Evolutionary conservation across 805 yeast genomes (phyloP).

Genomic region (Wickerhamiella azymoides): DNA sequence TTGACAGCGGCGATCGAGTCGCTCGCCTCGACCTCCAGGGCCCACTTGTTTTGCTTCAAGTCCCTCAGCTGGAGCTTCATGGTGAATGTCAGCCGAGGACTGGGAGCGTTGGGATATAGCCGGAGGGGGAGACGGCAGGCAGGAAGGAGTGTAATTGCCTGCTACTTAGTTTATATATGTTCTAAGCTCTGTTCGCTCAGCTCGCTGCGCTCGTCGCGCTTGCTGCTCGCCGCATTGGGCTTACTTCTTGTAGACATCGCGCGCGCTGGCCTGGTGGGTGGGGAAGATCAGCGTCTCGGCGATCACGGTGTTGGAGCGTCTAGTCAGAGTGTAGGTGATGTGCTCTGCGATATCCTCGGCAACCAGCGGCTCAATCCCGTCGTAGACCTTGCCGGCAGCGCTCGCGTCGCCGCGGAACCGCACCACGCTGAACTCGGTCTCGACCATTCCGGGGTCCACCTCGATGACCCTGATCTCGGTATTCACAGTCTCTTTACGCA

Average conservation of each 20-base stretch:
- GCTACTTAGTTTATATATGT: too few relatives aligned
- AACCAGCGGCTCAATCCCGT: conserved; percentile 51
- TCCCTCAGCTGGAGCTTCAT: conserved; percentile 83
- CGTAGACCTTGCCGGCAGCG: conserved; percentile 51
- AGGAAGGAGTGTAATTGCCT: too few relatives aligned
- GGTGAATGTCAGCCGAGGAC: conserved; percentile 1
- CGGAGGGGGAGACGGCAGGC: too few relatives aligned
- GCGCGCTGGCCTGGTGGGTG: conserved; percentile 69
- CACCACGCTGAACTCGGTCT: conserved; percentile 57
- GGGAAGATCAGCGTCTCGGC: conserved; percentile 79
- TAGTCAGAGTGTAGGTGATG: conserved; percentile 50
- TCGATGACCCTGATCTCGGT: conserved; percentile 61
- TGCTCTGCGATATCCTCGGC: conserved; percentile 68
- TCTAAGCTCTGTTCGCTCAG: too few relatives aligned
- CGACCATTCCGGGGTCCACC: conserved; percentile 68
- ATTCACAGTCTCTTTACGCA: conserved; percentile 60
- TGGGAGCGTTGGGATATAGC: too few relatives aligned
- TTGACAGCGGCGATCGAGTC: conserved; percentile 63
- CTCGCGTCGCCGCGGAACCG: conserved; percentile 49
- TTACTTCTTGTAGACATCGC: conserved; percentile 40
- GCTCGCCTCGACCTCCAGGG: conserved; percentile 56
- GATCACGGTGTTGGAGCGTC: conserved; percentile 57
- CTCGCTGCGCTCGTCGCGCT: too few relatives aligned
- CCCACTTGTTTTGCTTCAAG: conserved; percentile 79
- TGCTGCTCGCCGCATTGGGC: too few relatives aligned